Evolutionary conservation across 2,329 filamentous ascomycete genomes (phyloP).

Genomic region (Clonostachys byssicola): DNA sequence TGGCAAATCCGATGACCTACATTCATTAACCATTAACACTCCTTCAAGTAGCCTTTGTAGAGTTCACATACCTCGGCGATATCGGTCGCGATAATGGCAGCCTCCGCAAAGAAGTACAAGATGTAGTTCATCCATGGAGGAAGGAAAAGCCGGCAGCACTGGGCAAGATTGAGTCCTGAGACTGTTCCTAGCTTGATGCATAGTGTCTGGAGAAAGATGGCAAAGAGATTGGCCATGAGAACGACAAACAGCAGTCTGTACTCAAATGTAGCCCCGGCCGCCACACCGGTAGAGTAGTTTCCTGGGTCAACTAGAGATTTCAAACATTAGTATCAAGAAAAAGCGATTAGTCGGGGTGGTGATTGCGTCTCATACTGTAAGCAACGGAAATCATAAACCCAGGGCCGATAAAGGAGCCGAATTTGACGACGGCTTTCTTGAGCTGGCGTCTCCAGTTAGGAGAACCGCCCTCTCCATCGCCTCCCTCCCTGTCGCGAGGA

Average conservation of each 20-base stretch:
- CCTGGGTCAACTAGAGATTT: slow-evolving; percentile 46
- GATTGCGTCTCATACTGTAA: too few relatives aligned
- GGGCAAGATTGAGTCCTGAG: slow-evolving; percentile 62
- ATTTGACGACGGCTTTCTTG: too few relatives aligned
- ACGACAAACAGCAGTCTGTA: slow-evolving; percentile 66
- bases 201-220: slow-evolving; percentile 65
- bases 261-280: slow-evolving; percentile 61
- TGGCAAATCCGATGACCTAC: too few relatives aligned
- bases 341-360: too few relatives aligned
- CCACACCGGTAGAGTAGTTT: slow-evolving; percentile 69
- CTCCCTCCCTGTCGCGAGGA: too few relatives aligned
- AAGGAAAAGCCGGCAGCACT: slow-evolving; percentile 61
- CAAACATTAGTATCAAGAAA: too few relatives aligned
- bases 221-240: slow-evolving; percentile 65
- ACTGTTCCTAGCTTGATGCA: slow-evolving; percentile 67
- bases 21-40: too few relatives aligned
- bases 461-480: too few relatives aligned
- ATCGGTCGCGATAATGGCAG: slow-evolving; percentile 68
- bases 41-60: slow-evolving; percentile 30
- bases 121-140: slow-evolving; percentile 60
- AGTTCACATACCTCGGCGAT: slow-evolving; percentile 47
- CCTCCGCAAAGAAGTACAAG: slow-evolving; percentile 60
- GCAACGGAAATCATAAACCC: too few relatives aligned
- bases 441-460: too few relatives aligned
- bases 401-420: too few relatives aligned